Percentiles rank a stretch among this genome's conserved stretches.
phyloP scores from a whole-genome alignment of 345 rosid genomes.

The Chamaenerion angustifolium region DNA sequence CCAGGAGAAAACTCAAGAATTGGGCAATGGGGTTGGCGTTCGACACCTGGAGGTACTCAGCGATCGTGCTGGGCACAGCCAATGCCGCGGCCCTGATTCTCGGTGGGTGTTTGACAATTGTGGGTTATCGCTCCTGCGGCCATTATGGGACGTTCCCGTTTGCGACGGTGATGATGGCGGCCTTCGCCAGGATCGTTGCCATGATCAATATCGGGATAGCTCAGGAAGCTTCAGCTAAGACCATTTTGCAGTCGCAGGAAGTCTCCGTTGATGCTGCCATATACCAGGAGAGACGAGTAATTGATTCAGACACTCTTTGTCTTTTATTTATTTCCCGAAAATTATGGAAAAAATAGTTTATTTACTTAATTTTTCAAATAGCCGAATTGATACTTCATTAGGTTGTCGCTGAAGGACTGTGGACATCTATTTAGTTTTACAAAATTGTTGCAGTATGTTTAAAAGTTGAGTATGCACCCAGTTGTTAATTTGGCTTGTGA shows the following conservation, averaged over 20 bases:
- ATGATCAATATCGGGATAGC: conserved; percentile 46
- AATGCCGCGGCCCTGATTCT: conserved; percentile 29
- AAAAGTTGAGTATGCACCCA: no score
- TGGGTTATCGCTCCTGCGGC: conserved; percentile 25
- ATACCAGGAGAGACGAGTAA: conserved; percentile 49
- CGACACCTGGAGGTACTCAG: conserved; percentile 30
- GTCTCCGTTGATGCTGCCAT: conserved; percentile 19
- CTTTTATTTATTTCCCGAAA: not conserved
- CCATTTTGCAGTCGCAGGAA: conserved; percentile 38
- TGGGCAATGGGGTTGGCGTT: conserved; percentile 2
- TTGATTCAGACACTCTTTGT: not conserved
- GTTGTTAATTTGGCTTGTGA: no score
- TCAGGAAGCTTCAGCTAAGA: conserved; percentile 53
- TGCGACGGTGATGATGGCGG: conserved; percentile 29
- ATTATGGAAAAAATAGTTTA: no score
- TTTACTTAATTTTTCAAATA: no score
- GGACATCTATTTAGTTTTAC: no score
- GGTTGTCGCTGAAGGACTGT: no score
- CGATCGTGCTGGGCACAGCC: conserved; percentile 29
- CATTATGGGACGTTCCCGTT: conserved; percentile 17
- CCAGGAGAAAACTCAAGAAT: no score
- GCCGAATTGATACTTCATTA: no score
- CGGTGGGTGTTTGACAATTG: conserved; percentile 33
- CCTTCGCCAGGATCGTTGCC: conserved; percentile 34
- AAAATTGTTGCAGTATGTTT: no score